Conservation (phyloP, 176 grass and related monocot genomes). For the Typha latifolia region DNA sequence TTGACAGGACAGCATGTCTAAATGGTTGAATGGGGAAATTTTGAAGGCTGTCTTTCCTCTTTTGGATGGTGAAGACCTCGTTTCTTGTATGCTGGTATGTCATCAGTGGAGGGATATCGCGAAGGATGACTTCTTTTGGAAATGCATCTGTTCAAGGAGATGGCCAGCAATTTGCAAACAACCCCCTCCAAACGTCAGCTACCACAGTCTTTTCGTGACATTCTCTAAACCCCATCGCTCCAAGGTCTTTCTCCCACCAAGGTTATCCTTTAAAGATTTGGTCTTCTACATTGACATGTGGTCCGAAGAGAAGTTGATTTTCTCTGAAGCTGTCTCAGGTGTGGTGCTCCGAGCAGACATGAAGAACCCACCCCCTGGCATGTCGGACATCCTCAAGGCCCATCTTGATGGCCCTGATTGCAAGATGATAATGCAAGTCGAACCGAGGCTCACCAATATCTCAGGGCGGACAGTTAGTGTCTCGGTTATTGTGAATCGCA, state of each 20-base stretch:
- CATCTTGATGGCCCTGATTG: conserved; percentile 47
- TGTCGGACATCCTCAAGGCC: conserved; percentile 41
- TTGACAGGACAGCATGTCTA: neutral
- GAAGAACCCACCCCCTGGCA: conserved; percentile 30
- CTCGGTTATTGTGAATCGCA: conserved; percentile 56
- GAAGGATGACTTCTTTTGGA: conserved; percentile 77
- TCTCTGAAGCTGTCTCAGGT: conserved; percentile 54
- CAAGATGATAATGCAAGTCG: conserved; percentile 50
- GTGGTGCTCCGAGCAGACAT: conserved; percentile 39
- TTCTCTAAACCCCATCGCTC: conserved; percentile 44
- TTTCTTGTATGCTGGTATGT: conserved; percentile 74
- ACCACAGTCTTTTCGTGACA: conserved; percentile 40
- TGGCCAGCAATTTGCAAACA: conserved; percentile 64
- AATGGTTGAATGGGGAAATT: conserved; percentile 46
- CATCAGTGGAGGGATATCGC: conserved; percentile 47
- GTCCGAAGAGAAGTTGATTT: conserved; percentile 46
- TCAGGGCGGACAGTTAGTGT: conserved; percentile 31
- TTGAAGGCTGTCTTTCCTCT: conserved; percentile 57
- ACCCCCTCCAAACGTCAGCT: conserved; percentile 42
- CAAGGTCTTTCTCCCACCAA: conserved; percentile 34
- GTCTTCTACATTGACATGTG: conserved; percentile 70
- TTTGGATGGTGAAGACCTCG: conserved; percentile 57
- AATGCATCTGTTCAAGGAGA: conserved; percentile 55
- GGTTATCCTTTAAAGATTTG: conserved; percentile 51
- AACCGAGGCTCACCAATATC: conserved; percentile 36